phyloP scores from a whole-genome alignment of 352 stramenopile species.

The Albugo candida region DNA sequence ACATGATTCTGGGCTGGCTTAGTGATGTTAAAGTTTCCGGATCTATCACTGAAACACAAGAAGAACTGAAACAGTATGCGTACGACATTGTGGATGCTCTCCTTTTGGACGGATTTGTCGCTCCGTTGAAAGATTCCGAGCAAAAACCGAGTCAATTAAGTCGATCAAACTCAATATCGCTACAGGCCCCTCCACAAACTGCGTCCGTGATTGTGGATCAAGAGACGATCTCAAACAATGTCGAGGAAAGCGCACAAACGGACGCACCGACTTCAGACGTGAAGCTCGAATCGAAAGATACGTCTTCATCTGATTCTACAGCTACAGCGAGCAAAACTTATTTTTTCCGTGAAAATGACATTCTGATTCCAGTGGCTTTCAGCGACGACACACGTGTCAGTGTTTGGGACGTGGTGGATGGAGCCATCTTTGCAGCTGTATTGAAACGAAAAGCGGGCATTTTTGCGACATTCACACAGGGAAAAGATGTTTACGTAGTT shows the following conservation, averaged over 20 bases:
- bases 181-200: slow-evolving; percentile 4
- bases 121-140: slow-evolving; percentile 16
- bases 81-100: slow-evolving; percentile 12
- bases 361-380: neutral
- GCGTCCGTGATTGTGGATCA: too few species aligned
- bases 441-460: slow-evolving; percentile 9
- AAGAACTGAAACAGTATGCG: neutral
- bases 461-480: neutral
- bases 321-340: neutral
- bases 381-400: slow-evolving; percentile 6
- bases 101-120: slow-evolving; percentile 17
- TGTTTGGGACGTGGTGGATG: slow-evolving; percentile 19
- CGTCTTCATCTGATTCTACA: too few species aligned
- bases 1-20: too few species aligned
- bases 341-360: neutral
- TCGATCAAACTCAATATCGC: slow-evolving; percentile 6
- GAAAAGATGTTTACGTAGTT: slow-evolving; percentile 8
- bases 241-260: too few species aligned
- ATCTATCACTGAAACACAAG: neutral
- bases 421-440: slow-evolving; percentile 11
- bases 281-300: too few species aligned
- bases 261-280: too few species aligned
- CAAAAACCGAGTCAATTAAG: slow-evolving; percentile 14
- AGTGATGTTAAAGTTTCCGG: too few species aligned
- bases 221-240: too few species aligned